These are phyloP conservation scores for Suillus paluster DNA, from an alignment of 768 basidiomycete species.

Conservation along the genomic window DNA sequence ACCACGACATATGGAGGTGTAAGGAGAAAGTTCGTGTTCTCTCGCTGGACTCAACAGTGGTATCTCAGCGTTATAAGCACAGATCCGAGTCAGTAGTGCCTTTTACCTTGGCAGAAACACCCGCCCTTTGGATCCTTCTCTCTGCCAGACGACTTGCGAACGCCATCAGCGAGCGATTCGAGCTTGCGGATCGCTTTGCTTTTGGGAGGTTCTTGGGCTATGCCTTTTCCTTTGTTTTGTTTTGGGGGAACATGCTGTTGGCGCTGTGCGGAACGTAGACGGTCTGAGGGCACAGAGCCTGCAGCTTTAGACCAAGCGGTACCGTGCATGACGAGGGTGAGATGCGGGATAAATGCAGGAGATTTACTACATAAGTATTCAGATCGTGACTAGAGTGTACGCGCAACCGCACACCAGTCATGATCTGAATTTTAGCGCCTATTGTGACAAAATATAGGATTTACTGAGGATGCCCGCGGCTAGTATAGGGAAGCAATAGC, in stretches of 20 bases:
- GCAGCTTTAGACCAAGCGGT: constrained; percentile 29
- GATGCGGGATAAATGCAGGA: too few relatives aligned
- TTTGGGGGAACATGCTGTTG: constrained; percentile 16
- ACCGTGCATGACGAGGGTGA: constrained; percentile 1
- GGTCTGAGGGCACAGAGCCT: constrained; percentile 60
- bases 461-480: too few relatives aligned
- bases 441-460: too few relatives aligned
- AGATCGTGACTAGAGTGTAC: not conserved
- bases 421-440: too few relatives aligned
- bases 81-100: not conserved
- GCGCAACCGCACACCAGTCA: too few relatives aligned
- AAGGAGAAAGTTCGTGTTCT: constrained; percentile 58
- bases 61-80: not conserved
- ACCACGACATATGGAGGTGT: constrained; percentile 55
- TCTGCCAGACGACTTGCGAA: constrained; percentile 38
- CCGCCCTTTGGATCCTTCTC: constrained; percentile 63
- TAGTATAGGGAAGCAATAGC: not conserved
- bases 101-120: constrained; percentile 70
- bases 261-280: constrained; percentile 37
- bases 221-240: constrained; percentile 42
- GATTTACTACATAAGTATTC: not conserved
- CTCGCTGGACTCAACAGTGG: constrained; percentile 46
- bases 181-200: constrained; percentile 53
- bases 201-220: constrained; percentile 42
- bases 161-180: constrained; percentile 49